phyloP scores from a whole-genome alignment of 768 basidiomycete genomes.

The Coprinopsis sp. region DNA sequence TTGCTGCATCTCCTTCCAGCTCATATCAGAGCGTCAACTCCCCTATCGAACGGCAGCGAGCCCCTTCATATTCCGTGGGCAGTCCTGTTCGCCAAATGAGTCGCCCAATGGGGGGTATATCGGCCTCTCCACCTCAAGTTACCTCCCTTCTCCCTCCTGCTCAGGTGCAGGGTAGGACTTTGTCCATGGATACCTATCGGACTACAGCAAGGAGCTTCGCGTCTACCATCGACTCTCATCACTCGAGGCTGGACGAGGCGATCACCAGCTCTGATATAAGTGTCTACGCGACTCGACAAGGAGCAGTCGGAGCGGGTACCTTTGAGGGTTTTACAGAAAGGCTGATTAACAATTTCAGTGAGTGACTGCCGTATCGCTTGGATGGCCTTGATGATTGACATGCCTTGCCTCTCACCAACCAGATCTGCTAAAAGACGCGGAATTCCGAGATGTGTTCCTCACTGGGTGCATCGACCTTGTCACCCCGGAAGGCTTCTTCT shows the following conservation, averaged over 20 bases:
- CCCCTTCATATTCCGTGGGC: too few relatives aligned
- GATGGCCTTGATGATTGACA: not conserved
- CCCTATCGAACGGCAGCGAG: too few relatives aligned
- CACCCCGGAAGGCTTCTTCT: constrained; percentile 36
- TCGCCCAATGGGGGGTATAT: too few relatives aligned
- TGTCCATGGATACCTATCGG: not conserved
- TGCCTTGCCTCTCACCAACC: not conserved
- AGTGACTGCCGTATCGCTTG: constrained; percentile 12
- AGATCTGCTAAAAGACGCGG: constrained; percentile 30
- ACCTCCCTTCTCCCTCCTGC: too few relatives aligned
- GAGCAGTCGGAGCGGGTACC: constrained; percentile 34
- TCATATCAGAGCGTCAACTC: too few relatives aligned
- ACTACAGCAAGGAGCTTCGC: not conserved
- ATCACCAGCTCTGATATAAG: constrained; percentile 20
- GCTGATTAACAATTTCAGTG: constrained; percentile 32
- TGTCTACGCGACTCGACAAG: constrained; percentile 22
- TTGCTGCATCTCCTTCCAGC: too few relatives aligned
- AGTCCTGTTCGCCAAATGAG: too few relatives aligned
- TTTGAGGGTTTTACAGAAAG: constrained; percentile 39
- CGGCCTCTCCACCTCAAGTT: too few relatives aligned
- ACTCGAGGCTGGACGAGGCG: constrained; percentile 22
- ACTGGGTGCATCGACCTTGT: constrained; percentile 40
- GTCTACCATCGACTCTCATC: constrained; percentile 16
- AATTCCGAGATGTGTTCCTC: constrained; percentile 38
- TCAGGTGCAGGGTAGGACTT: too few relatives aligned